Conservation (phyloP, 768 basidiomycete genomes). For the Collybiopsis confluens region DNA sequence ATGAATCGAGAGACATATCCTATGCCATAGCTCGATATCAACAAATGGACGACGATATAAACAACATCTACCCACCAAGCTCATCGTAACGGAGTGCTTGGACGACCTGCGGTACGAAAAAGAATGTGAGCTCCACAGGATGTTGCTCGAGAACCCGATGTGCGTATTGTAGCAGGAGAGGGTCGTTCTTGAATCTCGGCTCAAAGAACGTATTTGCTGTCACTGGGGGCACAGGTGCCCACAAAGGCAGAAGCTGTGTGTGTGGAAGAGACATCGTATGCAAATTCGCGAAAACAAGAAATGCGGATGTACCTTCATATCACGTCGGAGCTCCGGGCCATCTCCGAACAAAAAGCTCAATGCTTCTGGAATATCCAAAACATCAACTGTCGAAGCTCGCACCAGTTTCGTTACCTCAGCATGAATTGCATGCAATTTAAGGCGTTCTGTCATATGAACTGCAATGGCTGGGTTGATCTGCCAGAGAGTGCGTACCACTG, state of each 20-base stretch:
- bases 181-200: conserved; percentile 76
- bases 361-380: conserved; percentile 77
- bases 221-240: conserved; percentile 85
- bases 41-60: not conserved
- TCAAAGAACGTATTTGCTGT: conserved; percentile 83
- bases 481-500: conserved; percentile 76
- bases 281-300: not conserved
- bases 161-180: conserved; percentile 89
- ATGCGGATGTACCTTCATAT: conserved; percentile 61
- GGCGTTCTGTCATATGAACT: conserved; percentile 81
- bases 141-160: conserved; percentile 94
- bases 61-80: conserved; percentile 50
- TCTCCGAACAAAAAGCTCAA: conserved; percentile 78
- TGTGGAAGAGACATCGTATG: not conserved
- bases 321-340: conserved; percentile 56
- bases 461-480: conserved; percentile 78
- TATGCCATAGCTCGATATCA: conserved; percentile 22
- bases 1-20: conserved; percentile 95
- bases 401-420: conserved; percentile 76
- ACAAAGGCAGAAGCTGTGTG: conserved; percentile 75
- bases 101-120: conserved; percentile 98
- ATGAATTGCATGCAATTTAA: conserved; percentile 62
- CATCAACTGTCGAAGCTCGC: conserved; percentile 63
- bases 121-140: conserved; percentile 92
- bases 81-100: conserved; percentile 91